Evolutionary conservation across 2,329 filamentous ascomycete species (phyloP).

Genomic region (Colletotrichum falcatum): DNA sequence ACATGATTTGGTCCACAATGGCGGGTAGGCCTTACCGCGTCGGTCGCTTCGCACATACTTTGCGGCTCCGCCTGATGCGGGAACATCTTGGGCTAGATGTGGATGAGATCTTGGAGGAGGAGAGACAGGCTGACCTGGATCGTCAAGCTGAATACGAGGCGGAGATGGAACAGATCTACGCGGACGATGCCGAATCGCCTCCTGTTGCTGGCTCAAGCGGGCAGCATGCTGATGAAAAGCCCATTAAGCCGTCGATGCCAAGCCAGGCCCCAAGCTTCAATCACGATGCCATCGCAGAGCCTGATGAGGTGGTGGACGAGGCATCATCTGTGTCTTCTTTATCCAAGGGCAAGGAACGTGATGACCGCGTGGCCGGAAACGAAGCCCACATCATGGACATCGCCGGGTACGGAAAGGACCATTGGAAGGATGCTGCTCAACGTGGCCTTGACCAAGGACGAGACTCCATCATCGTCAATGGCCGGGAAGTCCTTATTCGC

Average conservation of each 20-base stretch:
- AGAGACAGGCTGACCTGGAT: conserved; percentile 75
- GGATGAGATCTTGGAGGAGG: conserved; percentile 87
- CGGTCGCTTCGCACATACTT: conserved; percentile 90
- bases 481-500: conserved; percentile 78
- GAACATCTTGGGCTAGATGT: conserved; percentile 97
- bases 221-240: conserved; percentile 4
- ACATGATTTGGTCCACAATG: conserved; percentile 94
- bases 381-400: conserved; percentile 78
- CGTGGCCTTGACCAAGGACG: conserved; percentile 72
- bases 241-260: conserved; percentile 18
- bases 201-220: conserved; percentile 28
- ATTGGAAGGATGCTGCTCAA: conserved; percentile 75
- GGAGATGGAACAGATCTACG: conserved; percentile 73
- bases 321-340: conserved; percentile 28
- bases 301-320: conserved; percentile 56
- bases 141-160: conserved; percentile 65
- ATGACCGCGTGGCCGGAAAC: conserved; percentile 65
- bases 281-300: conserved; percentile 74
- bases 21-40: conserved; percentile 89
- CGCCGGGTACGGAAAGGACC: conserved; percentile 80
- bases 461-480: conserved; percentile 76
- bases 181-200: conserved; percentile 55
- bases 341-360: conserved; percentile 51
- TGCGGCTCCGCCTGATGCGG: conserved; percentile 93
- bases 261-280: conserved; percentile 72